Evolutionary conservation across 2,329 filamentous ascomycete genomes (phyloP).

Genomic region (Didymella arachidicola): DNA sequence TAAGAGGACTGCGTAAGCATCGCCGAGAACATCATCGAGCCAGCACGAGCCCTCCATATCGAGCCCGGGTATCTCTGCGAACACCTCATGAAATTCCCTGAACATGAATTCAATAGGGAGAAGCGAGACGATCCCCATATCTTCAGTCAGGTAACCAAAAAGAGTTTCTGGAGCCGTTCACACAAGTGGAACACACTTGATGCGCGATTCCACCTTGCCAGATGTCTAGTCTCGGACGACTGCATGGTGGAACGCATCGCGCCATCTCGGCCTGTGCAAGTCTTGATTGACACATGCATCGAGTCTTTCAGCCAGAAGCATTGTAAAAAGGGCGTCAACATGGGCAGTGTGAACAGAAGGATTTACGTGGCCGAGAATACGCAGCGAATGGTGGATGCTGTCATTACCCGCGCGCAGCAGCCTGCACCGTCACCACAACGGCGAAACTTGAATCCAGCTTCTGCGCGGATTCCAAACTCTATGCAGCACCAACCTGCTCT

Average conservation of each 20-base stretch:
- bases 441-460: not conserved
- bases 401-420: not conserved
- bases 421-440: not conserved
- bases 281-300: not conserved
- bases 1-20: not conserved
- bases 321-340: not conserved
- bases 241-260: not conserved
- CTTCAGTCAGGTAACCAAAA: not conserved
- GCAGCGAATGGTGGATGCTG: not conserved
- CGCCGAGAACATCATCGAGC: not conserved
- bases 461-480: not conserved
- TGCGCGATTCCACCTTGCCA: not conserved
- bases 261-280: not conserved
- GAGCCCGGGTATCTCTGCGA: not conserved
- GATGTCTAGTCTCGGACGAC: not conserved
- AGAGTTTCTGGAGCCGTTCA: not conserved
- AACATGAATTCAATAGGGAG: not conserved
- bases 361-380: not conserved
- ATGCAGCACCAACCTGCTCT: not conserved
- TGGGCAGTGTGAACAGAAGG: not conserved
- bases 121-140: not conserved
- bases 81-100: not conserved
- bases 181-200: not conserved
- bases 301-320: not conserved
- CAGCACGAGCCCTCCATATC: not conserved